phyloP scores from a whole-genome alignment of 345 rosid species.

The Litchi chinensis region DNA sequence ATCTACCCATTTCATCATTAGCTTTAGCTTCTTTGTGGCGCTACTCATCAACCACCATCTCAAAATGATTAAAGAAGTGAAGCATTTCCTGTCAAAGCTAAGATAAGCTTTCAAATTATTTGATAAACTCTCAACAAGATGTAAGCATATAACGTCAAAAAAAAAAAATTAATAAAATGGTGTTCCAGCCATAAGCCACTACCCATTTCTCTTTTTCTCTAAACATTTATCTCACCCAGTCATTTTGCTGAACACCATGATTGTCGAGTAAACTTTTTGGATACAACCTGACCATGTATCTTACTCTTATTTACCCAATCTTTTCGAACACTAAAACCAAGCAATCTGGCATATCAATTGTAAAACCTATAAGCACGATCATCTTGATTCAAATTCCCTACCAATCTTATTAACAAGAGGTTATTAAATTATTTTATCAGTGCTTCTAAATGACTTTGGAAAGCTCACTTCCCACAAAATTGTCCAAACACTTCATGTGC shows the following conservation, averaged over 20 bases:
- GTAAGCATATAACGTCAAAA: conserved; percentile 23
- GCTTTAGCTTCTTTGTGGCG: conserved; percentile 33
- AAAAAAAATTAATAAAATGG: conserved; percentile 5
- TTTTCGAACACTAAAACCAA: conserved; percentile 31
- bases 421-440: no score
- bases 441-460: not conserved
- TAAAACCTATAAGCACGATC: conserved; percentile 32
- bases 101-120: conserved; percentile 26
- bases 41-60: conserved; percentile 30
- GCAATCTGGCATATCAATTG: conserved; percentile 27
- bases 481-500: not conserved
- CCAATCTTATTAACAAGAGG: not conserved
- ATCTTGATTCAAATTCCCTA: conserved; percentile 32
- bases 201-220: conserved; percentile 39
- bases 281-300: conserved; percentile 34
- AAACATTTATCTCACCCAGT: conserved; percentile 38
- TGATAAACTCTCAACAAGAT: conserved; percentile 33
- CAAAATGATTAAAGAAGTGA: conserved; percentile 30
- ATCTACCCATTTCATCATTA: conserved; percentile 27
- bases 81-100: conserved; percentile 28
- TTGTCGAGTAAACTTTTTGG: conserved; percentile 31
- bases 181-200: conserved; percentile 25
- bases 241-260: conserved; percentile 35
- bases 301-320: conserved; percentile 37
- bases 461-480: not conserved